Conservation (phyloP, 208 protist species). For the Borovskyia barvae region DNA sequence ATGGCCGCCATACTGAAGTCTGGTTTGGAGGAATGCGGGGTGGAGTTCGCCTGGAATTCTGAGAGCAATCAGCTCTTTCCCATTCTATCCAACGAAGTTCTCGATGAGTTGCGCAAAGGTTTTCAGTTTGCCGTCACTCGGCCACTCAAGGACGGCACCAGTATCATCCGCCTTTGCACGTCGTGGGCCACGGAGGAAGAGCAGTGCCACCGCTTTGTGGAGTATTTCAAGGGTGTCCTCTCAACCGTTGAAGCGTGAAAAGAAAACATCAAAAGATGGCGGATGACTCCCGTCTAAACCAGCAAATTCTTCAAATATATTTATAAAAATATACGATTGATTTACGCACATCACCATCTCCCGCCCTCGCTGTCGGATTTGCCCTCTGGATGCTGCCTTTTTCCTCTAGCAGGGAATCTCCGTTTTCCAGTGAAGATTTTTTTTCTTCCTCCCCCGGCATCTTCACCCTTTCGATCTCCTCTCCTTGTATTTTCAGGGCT, state of each 20-base stretch:
- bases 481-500: too few species aligned
- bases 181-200: slow-evolving; percentile 46
- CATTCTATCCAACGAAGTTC: slow-evolving; percentile 13
- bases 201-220: slow-evolving; percentile 42
- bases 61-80: slow-evolving; percentile 43
- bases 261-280: slow-evolving; percentile 2
- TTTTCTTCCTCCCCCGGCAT: too few species aligned
- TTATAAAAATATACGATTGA: too few species aligned
- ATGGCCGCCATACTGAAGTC: slow-evolving; percentile 32
- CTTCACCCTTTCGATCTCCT: too few species aligned
- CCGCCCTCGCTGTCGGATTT: too few species aligned
- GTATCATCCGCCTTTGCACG: slow-evolving; percentile 35
- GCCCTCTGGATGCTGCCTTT: too few species aligned
- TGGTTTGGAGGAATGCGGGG: slow-evolving; percentile 37
- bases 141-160: slow-evolving; percentile 8
- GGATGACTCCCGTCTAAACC: too few species aligned
- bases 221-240: slow-evolving; percentile 21
- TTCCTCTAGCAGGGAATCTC: too few species aligned
- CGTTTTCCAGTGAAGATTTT: too few species aligned
- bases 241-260: background rate
- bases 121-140: slow-evolving; percentile 19
- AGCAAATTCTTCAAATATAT: too few species aligned
- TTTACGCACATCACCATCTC: too few species aligned
- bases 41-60: slow-evolving; percentile 17
- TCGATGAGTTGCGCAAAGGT: slow-evolving; percentile 9